Base-by-base conservation (phyloP, 352 stramenopile species). In the Phytophthora hibernalis region DNA sequence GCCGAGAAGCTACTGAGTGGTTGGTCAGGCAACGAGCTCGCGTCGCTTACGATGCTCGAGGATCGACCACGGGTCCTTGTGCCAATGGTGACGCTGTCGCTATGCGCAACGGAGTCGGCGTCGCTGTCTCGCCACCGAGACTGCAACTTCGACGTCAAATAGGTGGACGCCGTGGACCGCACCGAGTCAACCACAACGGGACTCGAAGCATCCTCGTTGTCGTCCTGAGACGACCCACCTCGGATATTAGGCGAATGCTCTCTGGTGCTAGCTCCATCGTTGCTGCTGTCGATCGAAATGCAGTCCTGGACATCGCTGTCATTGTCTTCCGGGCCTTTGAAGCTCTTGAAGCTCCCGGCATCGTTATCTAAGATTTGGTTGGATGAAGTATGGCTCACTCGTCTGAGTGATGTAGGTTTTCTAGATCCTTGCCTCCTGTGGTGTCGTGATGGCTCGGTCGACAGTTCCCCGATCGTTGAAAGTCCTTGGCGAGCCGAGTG, bases 401-500 rank as follows among this genome's bases (percentile, higher is more conserved):
- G 16, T 12, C 45, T 52, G 13, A 18, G 30, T 35, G 20, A 6
- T 18, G 13, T 5, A 47, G n/a, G 0, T 37, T 15, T 21, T 16
- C 3, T 12, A 13, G 26, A 13, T 37, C 26, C 18, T 12, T 3
- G n/a, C 16, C 6, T 26, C 8, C 1, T 60, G 30, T n/a, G 26
- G 13, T 52, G 28, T 33, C 22, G 12, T 11, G 42, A 18, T 0
- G 38, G 24, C 24, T 48, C 22, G 2, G 55, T n/a, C 3, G 45
- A 5, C 3, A 8, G 1, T 11, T 40, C 16, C 16, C 24, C 1
- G 62, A 54, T 57, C 55, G 61, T 24, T 70, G 43, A 13, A 82
- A 82, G 8, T 57, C 61, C 2, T 58, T 68, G 2, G 72, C 56
- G 3, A 91, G 61, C 5, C 54, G 47, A 42, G 71, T 54, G 49